Evolutionary conservation across 2,329 filamentous ascomycete species (phyloP), one percentile per base, ranked within the genome.

Genomic region (Pseudonectria foliicola): DNA sequence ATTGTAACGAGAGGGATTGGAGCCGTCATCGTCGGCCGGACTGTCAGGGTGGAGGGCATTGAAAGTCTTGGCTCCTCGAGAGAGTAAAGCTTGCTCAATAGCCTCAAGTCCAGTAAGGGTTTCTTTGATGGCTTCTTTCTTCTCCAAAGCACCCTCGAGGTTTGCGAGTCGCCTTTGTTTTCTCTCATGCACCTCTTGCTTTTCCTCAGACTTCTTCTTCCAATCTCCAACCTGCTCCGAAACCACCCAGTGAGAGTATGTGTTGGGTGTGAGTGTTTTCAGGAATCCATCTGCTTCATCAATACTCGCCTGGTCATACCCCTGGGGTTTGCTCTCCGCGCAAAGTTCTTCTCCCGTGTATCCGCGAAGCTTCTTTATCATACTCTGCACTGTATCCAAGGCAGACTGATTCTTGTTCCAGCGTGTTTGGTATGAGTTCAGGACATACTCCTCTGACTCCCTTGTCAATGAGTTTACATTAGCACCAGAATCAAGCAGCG

Each of bases 51-150:
- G 59, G 6, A 86, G 59, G 30, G 88, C 73, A 10, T 58, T 51
- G 52, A 85, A 88, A 0, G 72, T 71, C 57, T 86, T 87, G 3
- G 73, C 85, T 1, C 73, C 77, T 38, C 68, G 75, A 4, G 60
- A 56, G 2, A 80, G 27, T 13, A 90, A 59, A 2, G 56, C 48
- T 3, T 61, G 49, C 48, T 83, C 74, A 2, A 86, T 57, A 13
- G 62, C 51, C 44, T 78, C 63, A 25, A 81, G 71, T 2, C 73
- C 66, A 0, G 52, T 43, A 11, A 80, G 60, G 11, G 74, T 52
- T 7, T 67, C 58, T 8, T 66, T 43, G 13, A 86, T 68, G 0
- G 72, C 74, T 6, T 63, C 61, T 32, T 64, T 62, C 55, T 85
- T 86, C 53, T 76, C 70, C 3, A 56, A 38, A 6, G 40, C 43